Evolutionary conservation across 805 yeast species (phyloP).

Genomic region (Starmerella asiatica): DNA sequence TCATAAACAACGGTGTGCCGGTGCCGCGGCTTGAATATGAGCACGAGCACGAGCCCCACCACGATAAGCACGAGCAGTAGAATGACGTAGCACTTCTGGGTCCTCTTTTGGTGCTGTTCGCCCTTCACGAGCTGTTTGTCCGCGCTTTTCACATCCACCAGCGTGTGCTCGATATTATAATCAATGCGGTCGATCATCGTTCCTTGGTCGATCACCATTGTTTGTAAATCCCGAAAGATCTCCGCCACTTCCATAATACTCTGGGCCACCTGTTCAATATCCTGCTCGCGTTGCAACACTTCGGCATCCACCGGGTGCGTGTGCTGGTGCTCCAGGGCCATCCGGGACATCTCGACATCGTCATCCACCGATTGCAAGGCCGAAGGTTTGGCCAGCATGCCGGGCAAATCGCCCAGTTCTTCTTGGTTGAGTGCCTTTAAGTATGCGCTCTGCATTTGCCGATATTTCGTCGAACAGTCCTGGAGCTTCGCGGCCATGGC

Average conservation of each 20-base stretch:
- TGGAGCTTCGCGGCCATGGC: conserved; percentile 78
- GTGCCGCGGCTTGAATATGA: conserved; percentile 41
- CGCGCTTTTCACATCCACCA: conserved; percentile 59
- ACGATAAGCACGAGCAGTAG: conserved; percentile 59
- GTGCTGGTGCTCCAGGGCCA: conserved; percentile 27
- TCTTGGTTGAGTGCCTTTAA: conserved; percentile 53
- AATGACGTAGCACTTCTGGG: conserved; percentile 82
- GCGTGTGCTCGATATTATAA: conserved; percentile 75
- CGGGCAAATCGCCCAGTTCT: conserved; percentile 19
- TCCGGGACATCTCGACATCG: conserved; percentile 26
- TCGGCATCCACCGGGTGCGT: conserved; percentile 25
- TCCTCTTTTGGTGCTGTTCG: conserved; percentile 66
- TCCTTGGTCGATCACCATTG: conserved; percentile 88
- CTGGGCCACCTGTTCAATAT: conserved; percentile 79
- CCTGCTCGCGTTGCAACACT: conserved; percentile 68
- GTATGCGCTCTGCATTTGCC: conserved; percentile 81
- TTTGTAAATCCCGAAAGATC: conserved; percentile 85
- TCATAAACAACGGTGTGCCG: conserved; percentile 11
- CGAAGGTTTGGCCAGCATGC: conserved; percentile 7
- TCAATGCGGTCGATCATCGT: conserved; percentile 87
- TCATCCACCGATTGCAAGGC: conserved; percentile 22
- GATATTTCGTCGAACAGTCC: conserved; percentile 56
- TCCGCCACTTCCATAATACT: conserved; percentile 89
- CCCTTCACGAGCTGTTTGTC: conserved; percentile 68
- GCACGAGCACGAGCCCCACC: conserved; percentile 52